Conservation (phyloP, 2,329 filamentous ascomycete species). For the Fusarium staphyleae region DNA sequence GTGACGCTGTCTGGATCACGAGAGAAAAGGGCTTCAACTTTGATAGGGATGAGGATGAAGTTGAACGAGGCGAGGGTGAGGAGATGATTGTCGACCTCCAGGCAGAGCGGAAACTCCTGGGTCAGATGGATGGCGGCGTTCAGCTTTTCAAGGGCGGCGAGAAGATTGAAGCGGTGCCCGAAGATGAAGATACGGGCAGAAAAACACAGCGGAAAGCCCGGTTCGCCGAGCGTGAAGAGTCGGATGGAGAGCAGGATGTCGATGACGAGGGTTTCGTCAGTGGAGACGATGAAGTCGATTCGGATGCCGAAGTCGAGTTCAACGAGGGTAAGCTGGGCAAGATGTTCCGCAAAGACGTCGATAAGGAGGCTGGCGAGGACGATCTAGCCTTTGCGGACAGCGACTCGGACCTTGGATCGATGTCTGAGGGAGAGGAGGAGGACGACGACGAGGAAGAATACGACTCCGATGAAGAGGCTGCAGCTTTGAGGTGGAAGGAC, state of each 20-base stretch:
- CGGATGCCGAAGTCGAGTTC: slow-evolving; percentile 63
- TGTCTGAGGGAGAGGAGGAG: slow-evolving; percentile 65
- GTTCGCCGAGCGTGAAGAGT: slow-evolving; percentile 66
- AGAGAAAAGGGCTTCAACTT: slow-evolving; percentile 79
- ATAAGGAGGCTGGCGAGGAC: slow-evolving; percentile 64
- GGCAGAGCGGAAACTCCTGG: slow-evolving; percentile 79
- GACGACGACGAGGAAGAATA: slow-evolving; percentile 63
- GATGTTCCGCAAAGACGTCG: slow-evolving; percentile 62
- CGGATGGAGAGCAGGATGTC: slow-evolving; percentile 60
- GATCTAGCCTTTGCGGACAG: slow-evolving; percentile 94
- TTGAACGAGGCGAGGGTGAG: slow-evolving; percentile 89
- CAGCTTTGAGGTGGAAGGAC: slow-evolving; percentile 83
- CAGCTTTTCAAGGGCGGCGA: slow-evolving; percentile 84
- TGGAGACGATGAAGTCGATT: slow-evolving; percentile 59
- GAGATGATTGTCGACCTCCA: slow-evolving; percentile 93
- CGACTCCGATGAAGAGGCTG: slow-evolving; percentile 72
- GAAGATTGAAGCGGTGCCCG: slow-evolving; percentile 65
- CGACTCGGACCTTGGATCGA: slow-evolving; percentile 92
- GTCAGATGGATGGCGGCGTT: slow-evolving; percentile 81
- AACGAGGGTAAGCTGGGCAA: slow-evolving; percentile 66
- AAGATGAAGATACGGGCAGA: slow-evolving; percentile 64
- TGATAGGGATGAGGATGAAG: slow-evolving; percentile 67
- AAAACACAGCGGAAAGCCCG: slow-evolving; percentile 66
- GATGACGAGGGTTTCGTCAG: slow-evolving; percentile 62
- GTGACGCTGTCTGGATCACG: slow-evolving; percentile 92